Base-by-base conservation (phyloP, 108 stramenopile species). In the Nitzschia sp. region DNA sequence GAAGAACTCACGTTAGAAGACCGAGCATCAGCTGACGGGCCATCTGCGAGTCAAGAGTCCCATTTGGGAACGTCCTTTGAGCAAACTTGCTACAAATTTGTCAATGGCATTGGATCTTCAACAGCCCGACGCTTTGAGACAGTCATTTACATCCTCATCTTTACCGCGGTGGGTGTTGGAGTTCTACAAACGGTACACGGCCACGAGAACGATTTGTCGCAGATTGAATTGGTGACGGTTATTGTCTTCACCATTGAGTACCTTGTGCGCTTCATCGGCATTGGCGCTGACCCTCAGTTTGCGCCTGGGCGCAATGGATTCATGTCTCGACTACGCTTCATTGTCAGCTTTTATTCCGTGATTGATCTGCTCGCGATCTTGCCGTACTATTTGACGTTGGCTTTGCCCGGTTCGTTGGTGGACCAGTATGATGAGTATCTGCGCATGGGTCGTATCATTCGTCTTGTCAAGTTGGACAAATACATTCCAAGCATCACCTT, bases 201-300 rank as follows among this genome's bases (percentile, higher is more conserved):
- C 24, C 79, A 87, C 35, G 84, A 88, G 59, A 65, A 87, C 25
- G 63, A 74, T 27, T 77, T 93, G 17, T 64, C 63, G 38, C 36
- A 45, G n/a, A 35, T 95, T 11, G 96, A 97, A 66, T 54, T 74
- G 63, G 29, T 89, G 2, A 90, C 93, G 2, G 94, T 97, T 2
- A 46, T 84, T 25, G 78, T 93, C n/a, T 97, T 97, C 75, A 97
- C 96, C 8, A 26, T 92, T 25, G 96, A 97, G 57, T 97, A 97
- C 62, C 13, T 94, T 2, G 54, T 94, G 19, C 84, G 96, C 0
- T 64, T 95, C 34, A 66, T 93, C 57, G 89, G 89, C 6, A 83
- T 70, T 25, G 86, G 82, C 5, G 89, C 89, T 5, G 89, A 93
- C 66, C 88, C 89, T 21, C 76, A 78, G 23, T 91, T 87, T 84